Percentiles rank a stretch among this genome's conserved stretches.
phyloP scores from a whole-genome alignment of 1,139 yeast species.

The Protomyces lactucae-debilis region DNA sequence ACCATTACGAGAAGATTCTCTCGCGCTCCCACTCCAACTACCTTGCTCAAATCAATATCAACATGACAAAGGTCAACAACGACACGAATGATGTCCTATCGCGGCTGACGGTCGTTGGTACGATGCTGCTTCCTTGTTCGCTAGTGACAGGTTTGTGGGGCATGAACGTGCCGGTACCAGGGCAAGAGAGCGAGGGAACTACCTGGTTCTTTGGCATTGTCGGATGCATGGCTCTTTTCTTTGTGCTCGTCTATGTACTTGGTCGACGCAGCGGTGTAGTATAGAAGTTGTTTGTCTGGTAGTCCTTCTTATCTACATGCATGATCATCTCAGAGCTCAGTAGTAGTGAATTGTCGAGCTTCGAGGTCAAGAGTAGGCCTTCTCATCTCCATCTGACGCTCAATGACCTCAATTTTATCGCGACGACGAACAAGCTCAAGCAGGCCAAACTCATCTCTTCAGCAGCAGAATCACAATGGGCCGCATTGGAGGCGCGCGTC shows the following conservation, averaged over 20 bases:
- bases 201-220: constrained; percentile 59
- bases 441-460: not conserved
- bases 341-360: no score
- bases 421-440: no score
- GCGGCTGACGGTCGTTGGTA: constrained; percentile 87
- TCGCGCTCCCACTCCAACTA: constrained; percentile 93
- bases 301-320: no score
- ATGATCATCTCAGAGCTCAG: no score
- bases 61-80: constrained; percentile 95
- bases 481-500: not conserved
- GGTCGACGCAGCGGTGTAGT: constrained; percentile 13
- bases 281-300: not conserved
- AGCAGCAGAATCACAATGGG: not conserved
- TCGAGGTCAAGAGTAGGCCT: no score
- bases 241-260: constrained; percentile 10
- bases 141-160: constrained; percentile 98
- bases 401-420: no score
- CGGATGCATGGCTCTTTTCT: constrained; percentile 25
- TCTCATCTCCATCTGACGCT: no score
- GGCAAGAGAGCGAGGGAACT: constrained; percentile 66
- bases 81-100: constrained; percentile 96
- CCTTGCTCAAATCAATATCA: constrained; percentile 92
- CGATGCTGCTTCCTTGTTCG: constrained; percentile 88
- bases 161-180: constrained; percentile 95
- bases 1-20: constrained; percentile 86